A percentile compares a stretch with the other conserved stretches of the same genome.
phyloP scores from a whole-genome alignment of 495 filamentous ascomycete species.

The Penicillium lividum region DNA sequence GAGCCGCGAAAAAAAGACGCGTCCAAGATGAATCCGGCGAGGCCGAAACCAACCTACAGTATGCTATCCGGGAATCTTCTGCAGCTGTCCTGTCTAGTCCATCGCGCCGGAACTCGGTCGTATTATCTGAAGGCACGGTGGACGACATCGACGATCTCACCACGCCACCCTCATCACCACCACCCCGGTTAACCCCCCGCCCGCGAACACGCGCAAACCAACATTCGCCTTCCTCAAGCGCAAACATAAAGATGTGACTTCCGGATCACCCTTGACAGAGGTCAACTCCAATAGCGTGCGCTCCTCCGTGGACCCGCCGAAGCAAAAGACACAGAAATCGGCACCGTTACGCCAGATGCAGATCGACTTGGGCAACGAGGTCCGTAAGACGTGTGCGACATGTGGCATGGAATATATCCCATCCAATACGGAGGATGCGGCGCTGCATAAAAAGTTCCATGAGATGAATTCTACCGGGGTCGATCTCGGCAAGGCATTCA shows the following conservation, averaged over 20 bases:
- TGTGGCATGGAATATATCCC: constrained; percentile 75
- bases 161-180: constrained; percentile 55
- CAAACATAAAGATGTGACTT: constrained; percentile 43
- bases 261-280: constrained; percentile 48
- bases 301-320: constrained; percentile 40
- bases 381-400: constrained; percentile 59
- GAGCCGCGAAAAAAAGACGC: constrained; percentile 50
- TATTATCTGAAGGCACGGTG: constrained; percentile 48
- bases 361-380: constrained; percentile 62
- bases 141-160: constrained; percentile 50
- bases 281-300: constrained; percentile 54
- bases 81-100: constrained; percentile 52
- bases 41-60: constrained; percentile 49
- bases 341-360: constrained; percentile 61
- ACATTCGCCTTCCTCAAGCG: constrained; percentile 57
- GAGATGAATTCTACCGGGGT: constrained; percentile 65
- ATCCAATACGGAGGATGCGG: constrained; percentile 63
- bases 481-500: constrained; percentile 59
- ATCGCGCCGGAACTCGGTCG: constrained; percentile 46
- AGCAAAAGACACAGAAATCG: constrained; percentile 32
- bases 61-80: constrained; percentile 52
- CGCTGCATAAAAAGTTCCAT: constrained; percentile 68
- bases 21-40: constrained; percentile 47
- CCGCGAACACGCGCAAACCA: constrained; percentile 56
- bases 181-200: constrained; percentile 56